Evolutionary conservation across 768 basidiomycete genomes (phyloP).

Genomic region (Amanita phalloides): DNA sequence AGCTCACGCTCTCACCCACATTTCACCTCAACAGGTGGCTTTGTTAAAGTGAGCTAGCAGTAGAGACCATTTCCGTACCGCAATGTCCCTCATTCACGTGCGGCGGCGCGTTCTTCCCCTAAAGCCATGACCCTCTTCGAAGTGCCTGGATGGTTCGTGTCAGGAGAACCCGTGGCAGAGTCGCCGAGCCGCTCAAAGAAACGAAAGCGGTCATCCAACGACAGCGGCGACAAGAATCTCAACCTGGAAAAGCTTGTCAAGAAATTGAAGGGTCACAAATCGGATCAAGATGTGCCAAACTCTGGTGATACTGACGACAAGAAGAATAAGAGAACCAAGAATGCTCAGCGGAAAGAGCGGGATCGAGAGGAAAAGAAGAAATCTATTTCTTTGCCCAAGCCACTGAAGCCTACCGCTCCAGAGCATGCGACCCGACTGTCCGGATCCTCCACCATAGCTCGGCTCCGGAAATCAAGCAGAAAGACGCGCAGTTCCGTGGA

Average conservation of each 20-base stretch:
- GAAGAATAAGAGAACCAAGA: constrained; percentile 14
- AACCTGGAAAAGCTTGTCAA: constrained; percentile 55
- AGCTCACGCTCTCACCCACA: no score
- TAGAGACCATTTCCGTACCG: constrained; percentile 10
- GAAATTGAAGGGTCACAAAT: constrained; percentile 23
- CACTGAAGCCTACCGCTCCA: constrained; percentile 8
- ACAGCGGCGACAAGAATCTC: constrained; percentile 27
- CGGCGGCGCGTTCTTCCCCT: no score
- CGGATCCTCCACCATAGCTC: constrained; percentile 4
- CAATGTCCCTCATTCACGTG: background rate
- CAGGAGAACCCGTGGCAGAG: constrained; percentile 28
- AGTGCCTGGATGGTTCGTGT: constrained; percentile 60
- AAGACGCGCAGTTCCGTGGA: constrained; percentile 6
- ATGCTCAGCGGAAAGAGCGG: constrained; percentile 8
- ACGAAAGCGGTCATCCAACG: constrained; percentile 34
- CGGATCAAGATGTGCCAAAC: constrained; percentile 12
- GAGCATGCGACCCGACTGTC: constrained; percentile 6
- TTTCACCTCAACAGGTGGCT: constrained; percentile 1
- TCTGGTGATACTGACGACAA: constrained; percentile 8
- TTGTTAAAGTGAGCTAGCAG: constrained; percentile 15
- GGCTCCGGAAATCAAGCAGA: constrained; percentile 10
- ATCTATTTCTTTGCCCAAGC: constrained; percentile 14
- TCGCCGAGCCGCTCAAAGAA: constrained; percentile 33
- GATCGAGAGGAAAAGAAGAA: constrained; percentile 12
- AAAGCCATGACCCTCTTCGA: constrained; percentile 32